phyloP scores from a whole-genome alignment of 768 basidiomycete species.

The Tylopilus sp. region DNA sequence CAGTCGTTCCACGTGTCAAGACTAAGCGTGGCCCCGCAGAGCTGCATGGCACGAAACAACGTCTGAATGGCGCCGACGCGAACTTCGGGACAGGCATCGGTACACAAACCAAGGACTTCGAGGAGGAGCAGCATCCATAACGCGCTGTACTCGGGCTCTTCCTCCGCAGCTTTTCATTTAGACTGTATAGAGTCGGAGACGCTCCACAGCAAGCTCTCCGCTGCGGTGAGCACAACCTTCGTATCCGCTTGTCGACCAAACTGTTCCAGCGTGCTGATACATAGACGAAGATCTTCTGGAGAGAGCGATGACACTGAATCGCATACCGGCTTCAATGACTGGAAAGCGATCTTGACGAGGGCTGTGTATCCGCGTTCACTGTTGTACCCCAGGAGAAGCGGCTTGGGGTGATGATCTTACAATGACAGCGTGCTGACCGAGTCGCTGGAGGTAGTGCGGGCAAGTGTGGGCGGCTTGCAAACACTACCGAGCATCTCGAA shows the following conservation, averaged over 20 bases:
- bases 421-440: slow-evolving; percentile 42
- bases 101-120: slow-evolving; percentile 79
- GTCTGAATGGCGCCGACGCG: slow-evolving; percentile 94
- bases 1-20: slow-evolving; percentile 85
- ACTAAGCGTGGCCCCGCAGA: slow-evolving; percentile 86
- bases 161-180: slow-evolving; percentile 62
- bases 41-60: slow-evolving; percentile 87
- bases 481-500: slow-evolving; percentile 91
- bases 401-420: slow-evolving; percentile 37
- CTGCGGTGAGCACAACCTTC: slow-evolving; percentile 92
- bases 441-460: slow-evolving; percentile 38
- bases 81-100: slow-evolving; percentile 82
- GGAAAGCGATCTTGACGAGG: slow-evolving; percentile 90
- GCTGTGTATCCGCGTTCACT: slow-evolving; percentile 68
- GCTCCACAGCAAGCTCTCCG: slow-evolving; percentile 91
- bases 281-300: slow-evolving; percentile 76
- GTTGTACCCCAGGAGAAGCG: slow-evolving; percentile 52
- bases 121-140: slow-evolving; percentile 93
- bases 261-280: slow-evolving; percentile 85
- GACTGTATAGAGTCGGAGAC: slow-evolving; percentile 94
- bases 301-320: slow-evolving; percentile 85
- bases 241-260: slow-evolving; percentile 94
- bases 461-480: slow-evolving; percentile 53
- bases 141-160: slow-evolving; percentile 69
- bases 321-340: slow-evolving; percentile 89